Evolutionary conservation across 2,329 filamentous ascomycete species (phyloP), one percentile per base, ranked within the genome.

Genomic region (Helotiales sp.): DNA sequence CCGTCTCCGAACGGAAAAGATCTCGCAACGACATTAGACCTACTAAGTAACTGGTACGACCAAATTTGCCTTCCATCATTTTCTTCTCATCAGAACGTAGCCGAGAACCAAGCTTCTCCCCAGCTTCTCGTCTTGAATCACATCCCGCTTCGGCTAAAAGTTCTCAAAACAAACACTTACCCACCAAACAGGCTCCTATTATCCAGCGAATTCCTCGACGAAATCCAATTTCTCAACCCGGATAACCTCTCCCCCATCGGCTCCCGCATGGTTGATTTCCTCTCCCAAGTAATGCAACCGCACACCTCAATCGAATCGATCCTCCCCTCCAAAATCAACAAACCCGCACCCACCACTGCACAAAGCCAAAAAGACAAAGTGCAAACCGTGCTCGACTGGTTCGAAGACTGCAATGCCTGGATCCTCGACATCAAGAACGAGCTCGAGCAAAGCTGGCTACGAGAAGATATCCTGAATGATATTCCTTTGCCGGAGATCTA

Each of bases 381-480:
- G 7, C 61, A 63, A 47, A 63, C 52, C n/a, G 50, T 63, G 13
- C 61, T 63, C 15, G 61, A 63, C 28, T 63, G 50, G 32, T 63
- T 63, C 50, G 61, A 63, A 50, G 61, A 63, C 50, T 63, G 61
- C 24, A 57, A 54, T 20, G 22, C 61, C n/a, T 52, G 45, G 60
- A 50, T 62, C 47, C 47, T 62, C 28, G 45, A 50, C 15, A 62
- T 62, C 30, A 50, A 52, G 49, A 34, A 50, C 11, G 60, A 62
- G n/a, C 47, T 62, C n/a, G 32, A 52, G 45, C 45, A 50, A 32
- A 52, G 45, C 22, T 62, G 60, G 60, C 47, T 62, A 3, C 5
- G 20, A 43, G 60, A 52, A 34, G 47, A 37, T 30, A 7, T 20
- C 1, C 32, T 24, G 6, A 26, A 45, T n/a, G 22, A 30, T 5